phyloP scores from a whole-genome alignment of 805 yeast species.

The Nakazawaea holstii region DNA sequence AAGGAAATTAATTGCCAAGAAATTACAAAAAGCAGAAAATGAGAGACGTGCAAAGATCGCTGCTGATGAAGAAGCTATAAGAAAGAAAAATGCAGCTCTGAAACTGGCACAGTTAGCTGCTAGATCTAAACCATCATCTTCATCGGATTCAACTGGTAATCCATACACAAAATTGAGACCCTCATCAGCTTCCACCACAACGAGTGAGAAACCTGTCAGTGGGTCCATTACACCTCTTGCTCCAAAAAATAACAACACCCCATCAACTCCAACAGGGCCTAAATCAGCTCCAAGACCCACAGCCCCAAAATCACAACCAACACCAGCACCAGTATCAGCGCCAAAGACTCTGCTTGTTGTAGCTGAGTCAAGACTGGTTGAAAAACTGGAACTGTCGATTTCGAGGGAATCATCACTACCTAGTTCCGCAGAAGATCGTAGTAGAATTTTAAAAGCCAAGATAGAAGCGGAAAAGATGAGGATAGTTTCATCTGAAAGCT shows the following conservation, averaged over 20 bases:
- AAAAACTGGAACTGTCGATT: background rate
- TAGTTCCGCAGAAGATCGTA: background rate
- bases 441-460: slow-evolving; percentile 1
- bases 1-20: slow-evolving; percentile 16
- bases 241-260: no score
- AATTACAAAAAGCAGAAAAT: slow-evolving; percentile 15
- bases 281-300: background rate
- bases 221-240: no score
- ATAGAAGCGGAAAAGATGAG: slow-evolving; percentile 1
- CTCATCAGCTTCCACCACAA: background rate
- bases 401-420: background rate
- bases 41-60: slow-evolving; percentile 13
- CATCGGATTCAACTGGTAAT: background rate
- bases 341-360: background rate
- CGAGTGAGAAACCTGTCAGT: no score
- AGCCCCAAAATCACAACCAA: background rate
- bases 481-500: background rate
- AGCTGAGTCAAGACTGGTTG: background rate
- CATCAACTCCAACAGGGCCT: background rate
- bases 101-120: background rate
- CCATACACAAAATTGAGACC: background rate
- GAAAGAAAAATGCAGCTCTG: slow-evolving; percentile 9
- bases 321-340: background rate
- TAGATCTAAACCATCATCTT: background rate
- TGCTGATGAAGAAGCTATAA: slow-evolving; percentile 14